These are phyloP conservation scores for Podaxis sp. DNA, from an alignment of 768 basidiomycete species.

Conservation along the genomic window DNA sequence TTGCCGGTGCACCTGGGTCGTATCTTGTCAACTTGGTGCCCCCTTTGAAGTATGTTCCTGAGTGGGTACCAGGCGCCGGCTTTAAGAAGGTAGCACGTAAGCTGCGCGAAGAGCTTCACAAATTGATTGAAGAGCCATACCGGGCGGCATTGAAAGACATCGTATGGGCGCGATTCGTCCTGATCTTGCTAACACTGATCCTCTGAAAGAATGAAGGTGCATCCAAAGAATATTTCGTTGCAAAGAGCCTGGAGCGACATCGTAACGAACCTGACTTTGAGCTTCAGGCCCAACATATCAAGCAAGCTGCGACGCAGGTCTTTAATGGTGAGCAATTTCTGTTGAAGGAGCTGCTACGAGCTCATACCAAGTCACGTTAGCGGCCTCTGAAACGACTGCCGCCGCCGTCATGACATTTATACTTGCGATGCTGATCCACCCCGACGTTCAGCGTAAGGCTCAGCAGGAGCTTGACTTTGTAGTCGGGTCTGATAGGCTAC, in stretches of 20 bases:
- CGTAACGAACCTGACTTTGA: background rate
- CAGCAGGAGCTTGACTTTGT: constrained; percentile 13
- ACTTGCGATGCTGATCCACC: constrained; percentile 22
- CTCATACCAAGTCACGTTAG: background rate
- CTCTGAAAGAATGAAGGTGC: background rate
- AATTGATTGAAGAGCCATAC: background rate
- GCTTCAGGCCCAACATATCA: background rate
- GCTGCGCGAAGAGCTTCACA: background rate
- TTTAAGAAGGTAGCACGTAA: constrained; percentile 3
- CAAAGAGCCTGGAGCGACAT: background rate
- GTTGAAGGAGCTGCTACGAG: too few species aligned
- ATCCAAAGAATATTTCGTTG: background rate
- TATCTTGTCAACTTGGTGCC: constrained; percentile 15
- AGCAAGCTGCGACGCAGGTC: background rate
- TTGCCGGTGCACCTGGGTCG: background rate
- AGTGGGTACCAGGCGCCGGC: constrained; percentile 16
- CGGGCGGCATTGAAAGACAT: background rate
- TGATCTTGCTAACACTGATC: background rate
- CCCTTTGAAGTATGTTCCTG: constrained; percentile 7
- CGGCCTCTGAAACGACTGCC: constrained; percentile 21
- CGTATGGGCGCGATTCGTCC: background rate
- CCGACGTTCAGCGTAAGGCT: constrained; percentile 7
- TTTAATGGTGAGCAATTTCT: background rate
- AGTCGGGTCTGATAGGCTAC: constrained; percentile 1
- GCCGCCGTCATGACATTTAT: constrained; percentile 38